Base-by-base conservation (phyloP, 192 early-diverging fungal species). In the Spinellus fusiger region DNA sequence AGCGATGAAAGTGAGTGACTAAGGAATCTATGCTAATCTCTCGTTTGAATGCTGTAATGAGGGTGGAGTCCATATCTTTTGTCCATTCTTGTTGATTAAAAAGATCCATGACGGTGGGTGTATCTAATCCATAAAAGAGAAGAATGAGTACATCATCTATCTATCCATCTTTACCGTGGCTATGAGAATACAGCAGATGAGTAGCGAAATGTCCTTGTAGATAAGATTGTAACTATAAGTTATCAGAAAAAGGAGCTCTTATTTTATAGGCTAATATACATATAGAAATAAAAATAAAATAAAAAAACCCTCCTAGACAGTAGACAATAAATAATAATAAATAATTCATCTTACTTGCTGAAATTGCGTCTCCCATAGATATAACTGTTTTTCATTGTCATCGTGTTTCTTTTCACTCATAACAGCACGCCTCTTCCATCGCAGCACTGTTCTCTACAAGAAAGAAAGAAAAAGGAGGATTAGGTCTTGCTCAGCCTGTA, bases 301-400 rank as follows among this genome's bases (percentile, higher is more conserved):
- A 37, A 7, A 34, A 18, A 22, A 55, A 18, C 25, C n/a, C 31
- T 20, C 32, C 40, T 44, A 2, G 40, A n/a, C 40, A 12, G 13
- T 44, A 44, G 3, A n/a, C 4, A 35, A 35, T 37, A 1, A 55
- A 16, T 16, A 29, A 29, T 29, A 53, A n/a, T n/a, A n/a, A n/a
- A n/a, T n/a, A n/a, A n/a, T n/a, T n/a, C n/a, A 5, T 7, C 54
- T 35, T 37, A 55, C 54, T 55, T 55, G 31, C 37, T 55, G 33
- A 22, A 55, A 55, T 16, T 27, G 31, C 33, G 28, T 32, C 12
- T 55, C 54, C 54, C 54, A 55, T 0, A 37, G n/a, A 7, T 34
- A 4, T 9, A 55, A 37, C 3, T 55, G 54, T 20, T 34, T n/a
- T 35, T 55, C 54, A 34, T 34, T 34, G 22, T 55, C 33, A 9